These are phyloP conservation scores for Metschnikowia koreensis DNA, from an alignment of 805 yeast species.

Conservation along the genomic window DNA sequence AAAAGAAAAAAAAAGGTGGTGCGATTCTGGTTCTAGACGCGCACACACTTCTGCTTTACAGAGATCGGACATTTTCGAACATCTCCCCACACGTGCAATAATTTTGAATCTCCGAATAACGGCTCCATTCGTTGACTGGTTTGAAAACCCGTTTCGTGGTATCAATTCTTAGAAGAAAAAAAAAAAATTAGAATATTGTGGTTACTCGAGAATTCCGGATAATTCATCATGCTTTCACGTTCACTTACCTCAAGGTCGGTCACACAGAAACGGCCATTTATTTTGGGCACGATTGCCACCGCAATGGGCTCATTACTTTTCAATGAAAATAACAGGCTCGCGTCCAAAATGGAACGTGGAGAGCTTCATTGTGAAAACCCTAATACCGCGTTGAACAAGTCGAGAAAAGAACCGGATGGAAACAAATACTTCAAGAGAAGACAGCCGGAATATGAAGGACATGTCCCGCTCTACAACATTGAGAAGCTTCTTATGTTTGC, in stretches of 20 bases:
- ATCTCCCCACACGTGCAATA: neutral
- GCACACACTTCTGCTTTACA: neutral
- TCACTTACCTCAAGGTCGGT: slow-evolving; percentile 1
- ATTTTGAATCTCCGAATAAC: no score
- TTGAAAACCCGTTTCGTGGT: no score
- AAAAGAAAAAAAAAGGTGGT: neutral
- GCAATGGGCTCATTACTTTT: slow-evolving; percentile 32
- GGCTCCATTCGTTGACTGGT: no score
- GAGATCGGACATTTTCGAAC: neutral
- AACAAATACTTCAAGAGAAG: slow-evolving; percentile 38
- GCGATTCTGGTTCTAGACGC: neutral
- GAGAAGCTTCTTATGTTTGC: slow-evolving; percentile 66
- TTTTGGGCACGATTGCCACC: slow-evolving; percentile 15
- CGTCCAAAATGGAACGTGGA: slow-evolving; percentile 58
- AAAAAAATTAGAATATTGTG: neutral
- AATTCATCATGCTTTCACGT: slow-evolving; percentile 7
- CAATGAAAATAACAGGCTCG: slow-evolving; percentile 50
- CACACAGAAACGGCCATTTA: slow-evolving; percentile 13
- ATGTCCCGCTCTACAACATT: slow-evolving; percentile 64
- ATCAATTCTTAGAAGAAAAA: no score
- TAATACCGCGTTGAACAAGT: slow-evolving; percentile 29
- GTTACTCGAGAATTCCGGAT: neutral
- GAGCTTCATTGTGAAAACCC: slow-evolving; percentile 41
- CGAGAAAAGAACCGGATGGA: slow-evolving; percentile 19
- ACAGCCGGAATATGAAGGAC: slow-evolving; percentile 62